Base-by-base conservation (phyloP, 169 alveolate species). In the Eimeria acervulina region DNA sequence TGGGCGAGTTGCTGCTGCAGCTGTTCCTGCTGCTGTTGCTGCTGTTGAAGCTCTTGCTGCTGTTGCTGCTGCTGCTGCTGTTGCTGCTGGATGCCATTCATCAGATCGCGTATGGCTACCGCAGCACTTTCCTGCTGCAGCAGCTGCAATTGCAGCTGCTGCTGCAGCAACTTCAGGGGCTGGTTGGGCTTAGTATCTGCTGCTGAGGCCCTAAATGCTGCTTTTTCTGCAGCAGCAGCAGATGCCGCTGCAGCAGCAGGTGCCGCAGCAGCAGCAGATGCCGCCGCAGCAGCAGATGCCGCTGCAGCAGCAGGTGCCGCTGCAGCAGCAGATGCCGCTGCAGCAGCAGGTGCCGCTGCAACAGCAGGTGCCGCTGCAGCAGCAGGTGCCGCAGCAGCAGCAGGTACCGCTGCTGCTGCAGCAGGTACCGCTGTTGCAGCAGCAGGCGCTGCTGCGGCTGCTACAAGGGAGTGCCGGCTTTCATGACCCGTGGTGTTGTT, bases 91-190 rank as follows among this genome's bases (percentile, higher is more conserved):
- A 66, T 28, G 76, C 76, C 76, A 26, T 66, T 66, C 76, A 66
- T 66, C 4, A 66, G 76, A 66, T 66, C 76, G 5, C 76, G 76
- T 26, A 66, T 66, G 19, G 15, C 76, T 26, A 10, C 76, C 4
- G 76, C 76, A 26, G 76, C 76, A 66, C 10, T 17, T 23, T 66
- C 40, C 76, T 66, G 76, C 76, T 66, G 76, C 76, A 66, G 40
- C 76, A 8, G 76, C 76, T 7, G 55, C 55, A 47, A 12, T 12
- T 47, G 55, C 55, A 7, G 55, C 55, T 26, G 36, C 28, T 66
- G 40, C 76, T 66, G 28, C 76, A 66, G 76, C 55, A 7, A 12
- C 55, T 47, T 47, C 55, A 12, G 55, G 55, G 55, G 5, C 55
- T 47, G 55, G 55, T 7, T 7, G 55, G 55, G 55, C 55, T 12